These are phyloP conservation scores for Clavariopsis aquatica DNA, from an alignment of 495 filamentous ascomycete genomes.

Conservation along the genomic window DNA sequence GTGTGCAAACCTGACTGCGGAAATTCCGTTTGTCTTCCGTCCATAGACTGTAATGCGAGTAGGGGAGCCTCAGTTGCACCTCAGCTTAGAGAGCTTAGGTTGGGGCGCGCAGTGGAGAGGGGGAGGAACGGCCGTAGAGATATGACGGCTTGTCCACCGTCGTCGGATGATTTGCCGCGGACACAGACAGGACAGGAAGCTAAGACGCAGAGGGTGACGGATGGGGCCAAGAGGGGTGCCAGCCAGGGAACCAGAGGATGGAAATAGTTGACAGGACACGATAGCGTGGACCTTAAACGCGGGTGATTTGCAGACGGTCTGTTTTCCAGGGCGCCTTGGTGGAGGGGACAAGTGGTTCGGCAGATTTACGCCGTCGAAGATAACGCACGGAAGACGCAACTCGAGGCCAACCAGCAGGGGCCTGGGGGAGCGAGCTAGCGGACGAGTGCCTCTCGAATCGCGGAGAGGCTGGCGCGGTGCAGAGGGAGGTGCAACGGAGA, in stretches of 20 bases:
- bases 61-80: conserved; percentile 43
- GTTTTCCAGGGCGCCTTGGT: conserved; percentile 30
- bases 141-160: conserved; percentile 44
- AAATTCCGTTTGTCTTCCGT: conserved; percentile 88
- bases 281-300: conserved; percentile 44
- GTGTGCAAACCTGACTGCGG: conserved; percentile 98
- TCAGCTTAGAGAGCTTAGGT: conserved; percentile 38
- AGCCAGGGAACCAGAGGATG: conserved; percentile 38
- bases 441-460: conserved; percentile 30
- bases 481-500: conserved; percentile 35
- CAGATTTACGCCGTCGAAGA: conserved; percentile 37
- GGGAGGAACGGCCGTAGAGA: conserved; percentile 45
- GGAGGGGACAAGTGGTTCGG: conserved; percentile 38
- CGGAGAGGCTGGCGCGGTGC: conserved; percentile 32
- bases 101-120: conserved; percentile 34
- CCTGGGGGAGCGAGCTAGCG: conserved; percentile 4
- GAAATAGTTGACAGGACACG: conserved; percentile 41
- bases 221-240: conserved; percentile 32
- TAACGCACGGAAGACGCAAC: conserved; percentile 37
- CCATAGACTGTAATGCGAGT: conserved; percentile 59
- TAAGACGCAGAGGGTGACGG: conserved; percentile 24
- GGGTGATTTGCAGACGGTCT: conserved; percentile 47
- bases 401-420: conserved; percentile 24
- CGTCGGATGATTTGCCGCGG: conserved; percentile 36
- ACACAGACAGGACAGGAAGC: conserved; percentile 25